A percentile compares a stretch with the other conserved stretches of the same genome.
Conservation (phyloP, 1,139 yeast genomes). For the Blastobotrys proliferans region DNA sequence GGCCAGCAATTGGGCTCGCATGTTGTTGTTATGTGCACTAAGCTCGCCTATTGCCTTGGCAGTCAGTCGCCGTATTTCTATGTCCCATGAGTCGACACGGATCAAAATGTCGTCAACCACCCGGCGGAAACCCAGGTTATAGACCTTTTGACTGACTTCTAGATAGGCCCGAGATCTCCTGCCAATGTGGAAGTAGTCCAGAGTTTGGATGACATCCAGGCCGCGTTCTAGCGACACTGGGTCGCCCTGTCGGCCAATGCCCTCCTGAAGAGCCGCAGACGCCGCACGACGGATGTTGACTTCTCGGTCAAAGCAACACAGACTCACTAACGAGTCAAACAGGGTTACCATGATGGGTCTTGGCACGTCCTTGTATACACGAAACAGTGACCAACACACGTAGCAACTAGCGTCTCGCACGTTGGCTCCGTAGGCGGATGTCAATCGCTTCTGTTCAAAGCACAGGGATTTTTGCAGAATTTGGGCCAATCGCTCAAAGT, state of each 20-base stretch:
- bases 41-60: constrained; percentile 26
- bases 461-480: constrained; percentile 43
- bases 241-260: constrained; percentile 60
- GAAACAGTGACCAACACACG: constrained; percentile 60
- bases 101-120: constrained; percentile 18
- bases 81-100: constrained; percentile 36
- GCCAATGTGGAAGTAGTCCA: constrained; percentile 48
- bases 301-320: constrained; percentile 68
- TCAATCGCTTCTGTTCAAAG: constrained; percentile 50
- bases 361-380: constrained; percentile 38
- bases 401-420: constrained; percentile 84
- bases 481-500: constrained; percentile 28
- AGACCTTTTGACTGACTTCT: constrained; percentile 35
- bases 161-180: constrained; percentile 39
- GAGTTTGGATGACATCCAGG: constrained; percentile 55
- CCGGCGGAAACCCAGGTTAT: constrained; percentile 32
- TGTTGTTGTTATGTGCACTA: too few relatives aligned
- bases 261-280: constrained; percentile 82
- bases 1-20: constrained; percentile 3
- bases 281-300: constrained; percentile 75
- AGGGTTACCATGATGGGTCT: constrained; percentile 25
- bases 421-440: constrained; percentile 56
- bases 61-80: constrained; percentile 40
- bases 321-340: constrained; percentile 40
- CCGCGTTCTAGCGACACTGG: constrained; percentile 28